Evolutionary conservation across 345 rosid genomes (phyloP).

Genomic region (Heritiera fomes): DNA sequence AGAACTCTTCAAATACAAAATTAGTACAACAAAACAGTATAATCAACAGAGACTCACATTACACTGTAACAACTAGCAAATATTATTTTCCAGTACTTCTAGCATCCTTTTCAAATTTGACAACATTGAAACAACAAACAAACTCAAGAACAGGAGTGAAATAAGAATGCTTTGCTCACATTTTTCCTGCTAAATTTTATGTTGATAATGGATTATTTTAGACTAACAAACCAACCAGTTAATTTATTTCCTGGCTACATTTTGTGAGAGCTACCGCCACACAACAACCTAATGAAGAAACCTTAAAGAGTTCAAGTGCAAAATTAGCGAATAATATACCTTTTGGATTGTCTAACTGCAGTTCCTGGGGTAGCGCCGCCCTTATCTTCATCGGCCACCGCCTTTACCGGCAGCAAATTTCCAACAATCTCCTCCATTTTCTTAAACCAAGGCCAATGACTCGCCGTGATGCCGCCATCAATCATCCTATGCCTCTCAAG

Average conservation of each 20-base stretch:
- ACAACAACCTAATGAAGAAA: background rate
- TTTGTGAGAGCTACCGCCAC: background rate
- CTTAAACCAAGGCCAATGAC: constrained; percentile 95
- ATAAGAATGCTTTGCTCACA: background rate
- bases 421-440: constrained; percentile 81
- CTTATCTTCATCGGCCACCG: constrained; percentile 52
- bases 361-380: constrained; percentile 40
- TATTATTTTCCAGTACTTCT: background rate
- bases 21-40: background rate
- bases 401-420: constrained; percentile 46
- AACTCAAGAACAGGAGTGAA: background rate
- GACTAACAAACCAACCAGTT: background rate
- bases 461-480: constrained; percentile 49
- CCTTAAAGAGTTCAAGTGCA: background rate
- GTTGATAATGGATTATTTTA: background rate
- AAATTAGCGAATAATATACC: constrained; percentile 2
- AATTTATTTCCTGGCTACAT: background rate
- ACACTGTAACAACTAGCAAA: background rate
- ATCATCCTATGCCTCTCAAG: constrained; percentile 76
- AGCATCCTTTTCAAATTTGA: background rate
- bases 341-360: constrained; percentile 19
- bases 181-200: background rate
- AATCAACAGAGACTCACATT: background rate
- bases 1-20: background rate
- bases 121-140: background rate